Percentiles rank a stretch among this genome's conserved stretches.
Evolutionary conservation across 768 basidiomycete genomes (phyloP).

Genomic region (Suillus subalutaceus): DNA sequence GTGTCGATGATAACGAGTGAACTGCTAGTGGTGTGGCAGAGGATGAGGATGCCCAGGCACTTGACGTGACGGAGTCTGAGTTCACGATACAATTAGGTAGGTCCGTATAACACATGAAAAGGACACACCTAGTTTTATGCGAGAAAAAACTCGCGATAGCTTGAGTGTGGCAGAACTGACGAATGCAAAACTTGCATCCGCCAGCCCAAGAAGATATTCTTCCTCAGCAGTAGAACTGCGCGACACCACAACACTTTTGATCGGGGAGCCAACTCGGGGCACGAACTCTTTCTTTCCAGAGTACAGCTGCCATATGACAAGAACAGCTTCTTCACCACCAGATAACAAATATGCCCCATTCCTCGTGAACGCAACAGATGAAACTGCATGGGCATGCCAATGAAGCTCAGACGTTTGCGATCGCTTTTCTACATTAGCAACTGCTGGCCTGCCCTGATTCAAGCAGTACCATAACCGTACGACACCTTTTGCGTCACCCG

Average conservation of each 20-base stretch:
- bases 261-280: conserved; percentile 88
- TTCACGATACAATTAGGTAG: conserved; percentile 10
- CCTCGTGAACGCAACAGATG: conserved; percentile 81
- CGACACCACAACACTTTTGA: conserved; percentile 67
- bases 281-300: conserved; percentile 89
- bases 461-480: conserved; percentile 95
- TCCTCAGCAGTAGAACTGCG: conserved; percentile 61
- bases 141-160: conserved; percentile 70
- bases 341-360: conserved; percentile 93
- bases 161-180: conserved; percentile 73
- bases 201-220: conserved; percentile 83
- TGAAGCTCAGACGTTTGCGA: conserved; percentile 86
- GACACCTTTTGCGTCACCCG: conserved; percentile 84
- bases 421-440: conserved; percentile 70
- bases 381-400: conserved; percentile 97
- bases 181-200: conserved; percentile 81
- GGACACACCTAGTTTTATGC: conserved; percentile 73
- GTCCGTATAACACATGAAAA: conserved; percentile 1
- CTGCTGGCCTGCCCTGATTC: conserved; percentile 55
- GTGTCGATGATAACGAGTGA: conserved; percentile 70
- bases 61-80: conserved; percentile 40
- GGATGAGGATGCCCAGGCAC: conserved; percentile 40
- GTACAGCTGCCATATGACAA: conserved; percentile 97
- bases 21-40: conserved; percentile 67
- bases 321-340: conserved; percentile 92